Evolutionary conservation across 2,329 filamentous ascomycete species (phyloP).

Genomic region (Penicillium sp.): DNA sequence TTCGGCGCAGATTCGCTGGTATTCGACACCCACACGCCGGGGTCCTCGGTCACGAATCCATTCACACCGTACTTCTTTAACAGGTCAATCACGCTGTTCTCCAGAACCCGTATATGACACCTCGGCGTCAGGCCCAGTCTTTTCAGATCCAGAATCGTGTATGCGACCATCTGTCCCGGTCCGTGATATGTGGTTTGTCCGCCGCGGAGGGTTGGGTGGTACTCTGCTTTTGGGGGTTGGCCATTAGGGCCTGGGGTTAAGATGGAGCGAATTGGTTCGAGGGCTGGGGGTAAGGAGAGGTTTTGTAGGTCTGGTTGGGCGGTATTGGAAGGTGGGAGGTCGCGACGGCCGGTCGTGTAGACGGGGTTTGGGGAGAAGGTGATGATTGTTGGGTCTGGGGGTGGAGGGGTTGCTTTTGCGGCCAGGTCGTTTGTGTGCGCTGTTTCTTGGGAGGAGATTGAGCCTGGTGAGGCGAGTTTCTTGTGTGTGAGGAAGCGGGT

Average conservation of each 20-base stretch:
- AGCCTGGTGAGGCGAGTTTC: slow-evolving; percentile 41
- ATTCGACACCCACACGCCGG: slow-evolving; percentile 75
- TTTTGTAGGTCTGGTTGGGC: slow-evolving; percentile 37
- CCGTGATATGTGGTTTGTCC: slow-evolving; percentile 95
- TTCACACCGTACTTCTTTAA: slow-evolving; percentile 65
- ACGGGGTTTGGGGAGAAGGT: slow-evolving; percentile 82
- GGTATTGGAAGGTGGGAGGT: slow-evolving; percentile 54
- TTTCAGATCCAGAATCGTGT: slow-evolving; percentile 83
- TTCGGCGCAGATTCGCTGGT: slow-evolving; percentile 24
- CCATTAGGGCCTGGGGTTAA: slow-evolving; percentile 27
- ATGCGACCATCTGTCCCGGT: slow-evolving; percentile 89
- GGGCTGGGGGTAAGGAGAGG: slow-evolving; percentile 41
- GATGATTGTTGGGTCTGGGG: slow-evolving; percentile 72
- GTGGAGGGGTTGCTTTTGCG: slow-evolving; percentile 32
- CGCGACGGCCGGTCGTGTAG: slow-evolving; percentile 88
- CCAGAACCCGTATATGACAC: slow-evolving; percentile 77
- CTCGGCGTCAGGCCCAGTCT: slow-evolving; percentile 70
- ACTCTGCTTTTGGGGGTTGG: slow-evolving; percentile 56
- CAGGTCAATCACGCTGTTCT: slow-evolving; percentile 72
- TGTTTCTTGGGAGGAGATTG: slow-evolving; percentile 28
- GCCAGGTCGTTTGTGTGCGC: slow-evolving; percentile 3
- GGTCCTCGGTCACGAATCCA: slow-evolving; percentile 71
- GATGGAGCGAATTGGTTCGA: slow-evolving; percentile 43
- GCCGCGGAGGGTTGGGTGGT: slow-evolving; percentile 75
- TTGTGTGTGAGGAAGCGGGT: slow-evolving; percentile 65